phyloP scores from a whole-genome alignment of 192 early-diverging fungal genomes.

The Geranomyces variabilis region DNA sequence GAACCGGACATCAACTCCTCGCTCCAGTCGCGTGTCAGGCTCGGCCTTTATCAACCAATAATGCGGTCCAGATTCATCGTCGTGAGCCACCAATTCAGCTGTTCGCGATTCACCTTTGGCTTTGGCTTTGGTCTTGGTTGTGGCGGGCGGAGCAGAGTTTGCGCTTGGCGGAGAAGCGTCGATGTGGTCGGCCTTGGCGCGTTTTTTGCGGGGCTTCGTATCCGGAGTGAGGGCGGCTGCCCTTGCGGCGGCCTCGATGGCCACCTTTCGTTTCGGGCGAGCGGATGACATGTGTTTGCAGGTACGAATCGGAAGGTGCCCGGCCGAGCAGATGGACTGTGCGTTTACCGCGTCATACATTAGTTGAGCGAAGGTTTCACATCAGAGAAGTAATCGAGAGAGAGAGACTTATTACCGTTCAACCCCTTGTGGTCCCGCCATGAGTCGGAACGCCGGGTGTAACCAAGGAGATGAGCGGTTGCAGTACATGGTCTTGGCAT shows the following conservation, averaged over 20 bases:
- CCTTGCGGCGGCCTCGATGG: background rate
- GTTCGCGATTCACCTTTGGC: background rate
- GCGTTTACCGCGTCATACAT: too few relatives aligned
- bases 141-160: background rate
- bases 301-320: too few relatives aligned
- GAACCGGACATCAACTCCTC: slow-evolving; percentile 63
- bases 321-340: too few relatives aligned
- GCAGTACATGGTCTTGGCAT: too few relatives aligned
- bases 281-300: background rate
- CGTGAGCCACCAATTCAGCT: too few relatives aligned
- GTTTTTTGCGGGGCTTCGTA: background rate
- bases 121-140: background rate
- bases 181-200: background rate
- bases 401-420: too few relatives aligned
- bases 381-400: too few relatives aligned
- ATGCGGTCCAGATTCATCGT: slow-evolving; percentile 7
- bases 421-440: too few relatives aligned
- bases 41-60: slow-evolving; percentile 84
- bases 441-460: too few relatives aligned
- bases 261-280: slow-evolving; percentile 1
- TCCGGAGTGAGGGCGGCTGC: background rate
- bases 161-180: background rate
- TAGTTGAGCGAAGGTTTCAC: too few relatives aligned
- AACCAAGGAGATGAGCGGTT: too few relatives aligned
- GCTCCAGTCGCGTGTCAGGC: slow-evolving; percentile 70